Percentiles rank a stretch among this genome's conserved stretches.
Evolutionary conservation across 148 eudicot species (phyloP).

Genomic region (Agrostemma githago): DNA sequence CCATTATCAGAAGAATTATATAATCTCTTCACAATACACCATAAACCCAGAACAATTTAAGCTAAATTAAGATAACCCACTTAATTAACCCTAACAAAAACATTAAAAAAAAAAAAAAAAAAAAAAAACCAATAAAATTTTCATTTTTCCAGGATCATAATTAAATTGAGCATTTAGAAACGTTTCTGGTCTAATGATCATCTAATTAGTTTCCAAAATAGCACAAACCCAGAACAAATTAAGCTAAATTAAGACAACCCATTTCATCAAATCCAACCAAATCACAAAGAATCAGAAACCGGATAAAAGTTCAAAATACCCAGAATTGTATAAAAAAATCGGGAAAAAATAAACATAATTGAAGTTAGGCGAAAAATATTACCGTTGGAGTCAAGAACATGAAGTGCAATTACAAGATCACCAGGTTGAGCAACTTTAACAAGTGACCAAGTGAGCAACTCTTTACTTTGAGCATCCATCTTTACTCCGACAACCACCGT

Average conservation of each 20-base stretch:
- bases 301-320: background rate
- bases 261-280: background rate
- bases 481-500: constrained; percentile 90
- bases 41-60: background rate
- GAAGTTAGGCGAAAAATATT: background rate
- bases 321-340: constrained; percentile 2
- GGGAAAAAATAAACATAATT: background rate
- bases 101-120: background rate
- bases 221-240: background rate
- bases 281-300: background rate
- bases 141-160: no score
- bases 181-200: no score
- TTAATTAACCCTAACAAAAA: background rate
- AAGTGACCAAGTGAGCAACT: constrained; percentile 84
- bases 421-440: constrained; percentile 71
- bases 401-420: constrained; percentile 83
- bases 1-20: background rate
- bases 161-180: no score
- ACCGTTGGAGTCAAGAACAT: constrained; percentile 56
- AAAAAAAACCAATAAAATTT: no score
- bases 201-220: background rate
- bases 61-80: background rate
- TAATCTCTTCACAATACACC: background rate
- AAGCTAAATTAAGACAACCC: background rate
- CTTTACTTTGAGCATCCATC: constrained; percentile 64